Evolutionary conservation across 192 early-diverging fungal genomes (phyloP).

Genomic region (Dissophora globulifera): DNA sequence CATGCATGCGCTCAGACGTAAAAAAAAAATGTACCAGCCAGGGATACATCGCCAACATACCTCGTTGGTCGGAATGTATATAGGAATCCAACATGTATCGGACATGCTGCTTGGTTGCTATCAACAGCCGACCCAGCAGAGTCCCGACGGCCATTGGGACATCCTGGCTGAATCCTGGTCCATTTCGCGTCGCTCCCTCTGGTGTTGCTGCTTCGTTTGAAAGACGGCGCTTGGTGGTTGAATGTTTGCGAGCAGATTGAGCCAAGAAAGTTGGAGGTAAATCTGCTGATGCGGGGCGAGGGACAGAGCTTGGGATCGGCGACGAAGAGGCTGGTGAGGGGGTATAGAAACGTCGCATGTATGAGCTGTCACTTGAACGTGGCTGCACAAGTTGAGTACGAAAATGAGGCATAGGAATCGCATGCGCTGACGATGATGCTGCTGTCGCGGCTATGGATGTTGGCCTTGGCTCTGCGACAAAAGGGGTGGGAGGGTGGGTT

Average conservation of each 20-base stretch:
- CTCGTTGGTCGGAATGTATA: slow-evolving; percentile 8
- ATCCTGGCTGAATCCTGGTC: slow-evolving; percentile 6
- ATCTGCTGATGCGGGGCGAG: neutral
- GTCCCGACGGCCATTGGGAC: slow-evolving; percentile 1
- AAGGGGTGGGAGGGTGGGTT: neutral
- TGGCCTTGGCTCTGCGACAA: neutral
- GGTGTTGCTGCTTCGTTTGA: neutral
- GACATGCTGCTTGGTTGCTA: slow-evolving; percentile 28
- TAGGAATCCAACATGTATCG: slow-evolving; percentile 19
- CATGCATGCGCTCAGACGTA: no score
- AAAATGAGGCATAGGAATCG: slow-evolving; percentile 44
- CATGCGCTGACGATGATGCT: neutral
- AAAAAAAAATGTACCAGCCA: no score
- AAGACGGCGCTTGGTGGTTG: neutral
- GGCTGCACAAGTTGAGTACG: slow-evolving; percentile 22
- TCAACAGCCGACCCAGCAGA: slow-evolving; percentile 31
- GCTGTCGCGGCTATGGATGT: neutral
- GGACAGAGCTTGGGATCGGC: neutral
- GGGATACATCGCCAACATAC: no score
- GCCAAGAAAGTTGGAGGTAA: neutral
- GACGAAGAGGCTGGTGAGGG: neutral
- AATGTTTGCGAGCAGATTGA: neutral
- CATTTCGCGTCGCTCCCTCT: neutral
- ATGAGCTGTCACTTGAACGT: slow-evolving; percentile 6
- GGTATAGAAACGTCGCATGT: slow-evolving; percentile 16